These are phyloP conservation scores for Gynochthodes officinalis DNA, from an alignment of 257 asterid genomes.

Conservation along the genomic window DNA sequence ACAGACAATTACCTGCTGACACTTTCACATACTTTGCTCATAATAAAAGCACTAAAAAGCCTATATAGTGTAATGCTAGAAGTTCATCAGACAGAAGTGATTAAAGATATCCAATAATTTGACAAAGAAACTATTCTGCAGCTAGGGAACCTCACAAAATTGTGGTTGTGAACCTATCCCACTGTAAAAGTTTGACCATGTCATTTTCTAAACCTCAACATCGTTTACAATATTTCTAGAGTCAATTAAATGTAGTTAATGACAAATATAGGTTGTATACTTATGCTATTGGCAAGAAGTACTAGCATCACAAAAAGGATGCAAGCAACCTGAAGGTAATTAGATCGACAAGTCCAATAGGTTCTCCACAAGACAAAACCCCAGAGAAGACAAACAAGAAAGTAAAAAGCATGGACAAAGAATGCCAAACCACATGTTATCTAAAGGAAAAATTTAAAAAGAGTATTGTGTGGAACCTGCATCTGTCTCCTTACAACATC, in stretches of 20 bases:
- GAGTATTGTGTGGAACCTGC: slow-evolving; percentile 56
- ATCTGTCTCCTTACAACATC: slow-evolving; percentile 96
- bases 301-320: not conserved
- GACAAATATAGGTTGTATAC: not conserved
- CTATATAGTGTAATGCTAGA: not conserved
- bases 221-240: not conserved
- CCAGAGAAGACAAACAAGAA: not conserved
- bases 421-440: not conserved
- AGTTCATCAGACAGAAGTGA: not conserved
- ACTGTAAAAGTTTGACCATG: not conserved
- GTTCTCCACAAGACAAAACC: not conserved
- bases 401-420: not conserved
- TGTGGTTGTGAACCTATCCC: not conserved
- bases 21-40: not conserved
- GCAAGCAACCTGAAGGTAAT: not conserved
- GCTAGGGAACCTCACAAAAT: not conserved
- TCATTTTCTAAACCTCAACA: not conserved
- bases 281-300: too few species aligned
- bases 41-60: not conserved
- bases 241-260: not conserved
- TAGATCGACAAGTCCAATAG: too few species aligned
- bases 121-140: not conserved
- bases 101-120: not conserved
- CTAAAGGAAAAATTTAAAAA: not conserved
- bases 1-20: not conserved